phyloP scores from a whole-genome alignment of 768 basidiomycete species.

The Psilocybe subaeruginosa region DNA sequence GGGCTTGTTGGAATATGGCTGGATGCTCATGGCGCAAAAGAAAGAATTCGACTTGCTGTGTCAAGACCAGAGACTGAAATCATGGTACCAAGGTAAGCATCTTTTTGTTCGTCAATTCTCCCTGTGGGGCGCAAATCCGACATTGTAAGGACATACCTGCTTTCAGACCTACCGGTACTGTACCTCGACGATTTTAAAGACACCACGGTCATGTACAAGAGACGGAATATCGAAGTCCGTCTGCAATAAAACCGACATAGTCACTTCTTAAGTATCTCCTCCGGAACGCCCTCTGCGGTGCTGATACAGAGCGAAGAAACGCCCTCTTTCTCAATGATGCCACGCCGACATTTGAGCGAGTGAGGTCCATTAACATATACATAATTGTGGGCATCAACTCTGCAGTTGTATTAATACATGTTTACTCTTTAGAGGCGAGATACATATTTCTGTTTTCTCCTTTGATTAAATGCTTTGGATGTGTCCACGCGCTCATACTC shows the following conservation, averaged over 20 bases:
- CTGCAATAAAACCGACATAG: slow-evolving; percentile 43
- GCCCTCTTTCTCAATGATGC: neutral
- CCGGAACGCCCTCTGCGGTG: slow-evolving; percentile 59
- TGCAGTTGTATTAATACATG: too few relatives aligned
- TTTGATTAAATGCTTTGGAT: slow-evolving; percentile 21
- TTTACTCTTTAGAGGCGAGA: slow-evolving; percentile 24
- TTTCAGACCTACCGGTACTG: slow-evolving; percentile 35
- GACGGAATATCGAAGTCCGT: slow-evolving; percentile 40
- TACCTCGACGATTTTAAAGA: slow-evolving; percentile 28
- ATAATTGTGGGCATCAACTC: too few relatives aligned
- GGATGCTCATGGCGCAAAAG: slow-evolving; percentile 18
- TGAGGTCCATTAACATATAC: neutral
- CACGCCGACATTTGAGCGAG: neutral
- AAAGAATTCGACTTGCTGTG: neutral
- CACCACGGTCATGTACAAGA: slow-evolving; percentile 35
- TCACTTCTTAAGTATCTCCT: slow-evolving; percentile 47
- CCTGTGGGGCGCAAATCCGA: neutral
- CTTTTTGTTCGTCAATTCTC: neutral
- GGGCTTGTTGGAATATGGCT: slow-evolving; percentile 35
- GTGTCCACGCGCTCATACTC: too few relatives aligned
- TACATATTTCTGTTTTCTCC: slow-evolving; percentile 29
- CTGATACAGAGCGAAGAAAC: slow-evolving; percentile 33
- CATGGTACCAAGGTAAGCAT: neutral
- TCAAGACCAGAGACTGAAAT: neutral
- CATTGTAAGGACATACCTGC: neutral